These are phyloP conservation scores for Hortaea werneckii DNA, from an alignment of 2,329 filamentous ascomycete genomes.

Conservation along the genomic window DNA sequence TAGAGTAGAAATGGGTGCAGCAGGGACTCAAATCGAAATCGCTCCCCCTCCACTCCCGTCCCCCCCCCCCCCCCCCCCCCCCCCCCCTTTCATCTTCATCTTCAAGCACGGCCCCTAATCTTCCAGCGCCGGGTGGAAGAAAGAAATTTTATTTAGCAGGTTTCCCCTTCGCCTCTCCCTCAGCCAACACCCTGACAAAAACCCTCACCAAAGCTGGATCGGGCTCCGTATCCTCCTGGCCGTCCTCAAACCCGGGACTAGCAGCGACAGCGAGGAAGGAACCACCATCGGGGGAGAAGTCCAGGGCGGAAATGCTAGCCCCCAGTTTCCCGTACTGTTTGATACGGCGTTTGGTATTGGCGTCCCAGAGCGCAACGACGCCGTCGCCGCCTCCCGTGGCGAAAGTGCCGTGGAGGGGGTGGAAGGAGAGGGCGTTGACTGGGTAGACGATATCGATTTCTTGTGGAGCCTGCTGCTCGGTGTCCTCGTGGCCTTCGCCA, in stretches of 20 bases:
- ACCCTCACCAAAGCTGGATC: conserved; percentile 63
- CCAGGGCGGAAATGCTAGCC: conserved; percentile 65
- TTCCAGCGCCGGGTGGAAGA: too few relatives aligned
- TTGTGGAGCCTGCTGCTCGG: conserved; percentile 42
- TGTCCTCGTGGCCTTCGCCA: conserved; percentile 34
- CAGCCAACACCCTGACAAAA: conserved; percentile 71
- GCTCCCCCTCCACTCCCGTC: too few relatives aligned
- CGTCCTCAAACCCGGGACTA: conserved; percentile 81
- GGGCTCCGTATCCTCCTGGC: conserved; percentile 65
- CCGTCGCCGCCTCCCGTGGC: conserved; percentile 84
- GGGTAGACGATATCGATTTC: conserved; percentile 78
- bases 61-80: too few relatives aligned
- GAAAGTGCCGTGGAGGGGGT: conserved; percentile 73
- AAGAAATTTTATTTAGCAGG: neutral
- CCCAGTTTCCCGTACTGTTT: conserved; percentile 79
- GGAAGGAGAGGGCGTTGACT: conserved; percentile 82
- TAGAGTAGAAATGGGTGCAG: too few relatives aligned
- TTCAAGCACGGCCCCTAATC: too few relatives aligned
- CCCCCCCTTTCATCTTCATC: too few relatives aligned
- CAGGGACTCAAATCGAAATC: too few relatives aligned
- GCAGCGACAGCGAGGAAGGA: conserved; percentile 70
- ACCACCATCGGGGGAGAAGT: conserved; percentile 67
- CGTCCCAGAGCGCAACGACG: conserved; percentile 88
- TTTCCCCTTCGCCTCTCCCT: conserved; percentile 82
- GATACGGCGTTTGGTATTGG: conserved; percentile 78